Evolutionary conservation across 257 asterid species (phyloP), one percentile per base, ranked within the genome.

Genomic region (Echium plantagineum): DNA sequence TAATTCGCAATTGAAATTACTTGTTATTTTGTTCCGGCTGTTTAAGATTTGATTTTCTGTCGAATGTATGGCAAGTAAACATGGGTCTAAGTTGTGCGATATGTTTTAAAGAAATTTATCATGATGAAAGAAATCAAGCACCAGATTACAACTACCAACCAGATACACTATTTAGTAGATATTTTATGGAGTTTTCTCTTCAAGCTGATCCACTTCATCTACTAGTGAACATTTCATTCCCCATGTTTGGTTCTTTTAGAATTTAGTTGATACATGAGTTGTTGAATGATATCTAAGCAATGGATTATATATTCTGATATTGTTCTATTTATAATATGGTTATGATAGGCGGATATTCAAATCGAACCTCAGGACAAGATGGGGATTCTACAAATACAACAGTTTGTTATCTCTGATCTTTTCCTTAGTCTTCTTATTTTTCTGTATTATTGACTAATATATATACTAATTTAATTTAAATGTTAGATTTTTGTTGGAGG

Each of bases 401-500:
- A 74, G 97, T 86, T 73, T 90, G 76, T 75, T 64, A 42, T 42
- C 12, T 74, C 80, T 60, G 38, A 55, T 62, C n/a, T 78, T 61
- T 63, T 65, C 63, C 53, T 69, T 7, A 17, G 10, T 57, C 57
- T 22, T 35, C 59, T 57, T 58, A 32, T 15, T 51, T 32, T 31
- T 56, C 64, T 66, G 2, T 10, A 19, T 26, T 55, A 5, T 55
- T 56, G 10, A 56, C 77, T 80, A 66, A 81, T 65, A 16, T 57
- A 9, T 55, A 9, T 55, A 57, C 49, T 62, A 58, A 55, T 42
- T 3, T 42, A 42, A 42, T 42, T 42, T 42, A 10, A 42, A 42
- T 53, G 70, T 15, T 81, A 90, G 97, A 90, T 87, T 51, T 87
- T 90, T 78, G 97, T 90, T 69, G 97, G 97, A 70, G 95, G 97